A percentile compares a stretch with the other conserved stretches of the same genome.
Evolutionary conservation across 2,329 filamentous ascomycete genomes (phyloP).

Genomic region (Westerdykella aurantiaca): DNA sequence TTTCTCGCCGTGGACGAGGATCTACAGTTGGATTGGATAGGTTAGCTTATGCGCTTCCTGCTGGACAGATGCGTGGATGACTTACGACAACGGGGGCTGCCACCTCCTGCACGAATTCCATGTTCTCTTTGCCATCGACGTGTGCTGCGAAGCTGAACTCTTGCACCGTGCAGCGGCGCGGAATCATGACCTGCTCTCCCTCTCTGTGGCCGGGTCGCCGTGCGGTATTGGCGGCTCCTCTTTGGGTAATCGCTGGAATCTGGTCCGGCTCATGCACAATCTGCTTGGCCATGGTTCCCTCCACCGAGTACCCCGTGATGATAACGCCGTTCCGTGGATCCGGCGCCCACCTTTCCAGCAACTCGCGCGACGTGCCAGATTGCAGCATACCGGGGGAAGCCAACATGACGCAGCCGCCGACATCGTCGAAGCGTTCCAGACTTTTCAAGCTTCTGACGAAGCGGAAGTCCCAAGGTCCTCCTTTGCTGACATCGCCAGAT

Average conservation of each 20-base stretch:
- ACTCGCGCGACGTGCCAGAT: constrained; percentile 85
- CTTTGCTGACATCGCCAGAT: constrained; percentile 65
- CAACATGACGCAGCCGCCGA: constrained; percentile 94
- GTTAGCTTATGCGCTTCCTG: constrained; percentile 4
- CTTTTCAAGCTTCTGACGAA: constrained; percentile 89
- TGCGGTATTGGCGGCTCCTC: constrained; percentile 41
- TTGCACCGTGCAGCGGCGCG: constrained; percentile 83
- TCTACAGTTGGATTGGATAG: constrained; percentile 48
- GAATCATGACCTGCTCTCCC: constrained; percentile 85
- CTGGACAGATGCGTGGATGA: constrained; percentile 40
- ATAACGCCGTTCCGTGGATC: constrained; percentile 97
- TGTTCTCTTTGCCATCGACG: constrained; percentile 91
- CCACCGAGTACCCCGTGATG: constrained; percentile 96
- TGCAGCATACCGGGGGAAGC: constrained; percentile 98
- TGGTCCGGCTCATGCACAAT: constrained; percentile 92
- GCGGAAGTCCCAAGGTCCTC: constrained; percentile 94
- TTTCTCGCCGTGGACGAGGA: constrained; percentile 93
- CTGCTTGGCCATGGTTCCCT: constrained; percentile 96
- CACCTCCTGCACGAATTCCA: constrained; percentile 94
- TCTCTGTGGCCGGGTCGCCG: constrained; percentile 59
- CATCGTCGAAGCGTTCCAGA: constrained; percentile 91
- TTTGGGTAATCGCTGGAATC: constrained; percentile 87
- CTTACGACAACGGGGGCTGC: constrained; percentile 84
- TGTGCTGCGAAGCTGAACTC: constrained; percentile 96
- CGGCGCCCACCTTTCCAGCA: constrained; percentile 92